Conservation (phyloP, 371 early-diverging fungal genomes). For the Mortierella sp. region DNA sequence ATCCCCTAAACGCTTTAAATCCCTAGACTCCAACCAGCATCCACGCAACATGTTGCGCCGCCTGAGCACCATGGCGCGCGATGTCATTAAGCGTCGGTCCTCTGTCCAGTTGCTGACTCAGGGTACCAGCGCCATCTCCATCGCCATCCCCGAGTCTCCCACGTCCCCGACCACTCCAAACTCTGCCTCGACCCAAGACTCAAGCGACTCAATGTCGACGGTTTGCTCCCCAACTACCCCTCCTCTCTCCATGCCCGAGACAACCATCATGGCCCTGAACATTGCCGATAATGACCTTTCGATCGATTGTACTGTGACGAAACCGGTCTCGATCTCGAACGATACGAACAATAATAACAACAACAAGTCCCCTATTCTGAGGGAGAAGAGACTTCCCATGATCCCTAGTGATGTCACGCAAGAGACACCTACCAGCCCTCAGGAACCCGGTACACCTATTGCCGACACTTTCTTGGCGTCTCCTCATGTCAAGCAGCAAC, state of each 20-base stretch:
- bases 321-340: neutral
- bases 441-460: constrained; percentile 20
- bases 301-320: constrained; percentile 13
- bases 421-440: neutral
- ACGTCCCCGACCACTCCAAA: constrained; percentile 14
- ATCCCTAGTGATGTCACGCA: constrained; percentile 1
- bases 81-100: constrained; percentile 42
- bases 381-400: neutral
- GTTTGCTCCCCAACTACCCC: neutral
- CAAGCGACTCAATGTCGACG: neutral
- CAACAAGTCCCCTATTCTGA: neutral
- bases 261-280: constrained; percentile 15
- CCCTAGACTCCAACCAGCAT: constrained; percentile 33
- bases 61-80: constrained; percentile 50
- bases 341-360: neutral
- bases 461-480: constrained; percentile 16
- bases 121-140: neutral
- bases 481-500: neutral
- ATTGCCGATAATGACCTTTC: constrained; percentile 5
- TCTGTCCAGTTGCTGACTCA: constrained; percentile 12
- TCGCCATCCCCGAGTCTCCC: constrained; percentile 20
- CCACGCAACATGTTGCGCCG: constrained; percentile 42
- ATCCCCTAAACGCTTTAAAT: constrained; percentile 20
- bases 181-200: constrained; percentile 8
- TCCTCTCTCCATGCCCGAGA: neutral